These are phyloP conservation scores for Urochloa ruziziensis DNA, from an alignment of 176 grass and related monocot species.

Conservation along the genomic window DNA sequence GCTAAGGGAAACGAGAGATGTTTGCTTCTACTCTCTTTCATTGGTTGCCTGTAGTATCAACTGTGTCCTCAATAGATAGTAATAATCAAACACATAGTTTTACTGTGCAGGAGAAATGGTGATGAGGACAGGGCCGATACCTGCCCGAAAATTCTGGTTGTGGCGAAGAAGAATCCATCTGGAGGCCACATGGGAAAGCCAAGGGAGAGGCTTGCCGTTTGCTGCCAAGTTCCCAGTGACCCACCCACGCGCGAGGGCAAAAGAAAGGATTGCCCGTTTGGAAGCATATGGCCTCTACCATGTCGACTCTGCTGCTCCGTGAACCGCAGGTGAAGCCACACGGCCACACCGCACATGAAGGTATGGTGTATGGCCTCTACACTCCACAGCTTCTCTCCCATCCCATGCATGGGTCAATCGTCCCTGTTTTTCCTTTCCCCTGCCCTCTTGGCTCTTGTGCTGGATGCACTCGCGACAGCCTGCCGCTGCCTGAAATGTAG, in stretches of 20 bases:
- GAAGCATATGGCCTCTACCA: neutral
- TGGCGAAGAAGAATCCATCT: conserved; percentile 38
- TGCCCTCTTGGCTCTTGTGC: conserved; percentile 24
- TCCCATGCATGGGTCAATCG: neutral
- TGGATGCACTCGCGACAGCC: conserved; percentile 26
- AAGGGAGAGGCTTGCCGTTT: neutral
- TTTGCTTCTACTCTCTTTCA: neutral
- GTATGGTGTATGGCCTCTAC: neutral
- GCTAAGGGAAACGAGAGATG: neutral
- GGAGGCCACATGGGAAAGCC: conserved; percentile 50
- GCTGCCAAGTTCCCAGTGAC: conserved; percentile 2
- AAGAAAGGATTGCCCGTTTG: neutral
- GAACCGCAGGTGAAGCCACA: neutral
- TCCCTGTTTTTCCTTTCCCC: neutral
- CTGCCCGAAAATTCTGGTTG: conserved; percentile 39
- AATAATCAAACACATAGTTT: neutral
- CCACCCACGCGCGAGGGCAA: neutral
- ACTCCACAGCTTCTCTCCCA: neutral
- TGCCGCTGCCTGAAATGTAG: conserved; percentile 20
- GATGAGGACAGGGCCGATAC: conserved; percentile 4
- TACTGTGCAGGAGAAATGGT: neutral
- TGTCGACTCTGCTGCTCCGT: neutral
- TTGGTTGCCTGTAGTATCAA: neutral
- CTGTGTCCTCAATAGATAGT: too few species aligned
- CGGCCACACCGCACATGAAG: neutral